Evolutionary conservation across 192 early-diverging fungal species (phyloP), one percentile per base, ranked within the genome.

Genomic region (Rhizophagus prolifer): DNA sequence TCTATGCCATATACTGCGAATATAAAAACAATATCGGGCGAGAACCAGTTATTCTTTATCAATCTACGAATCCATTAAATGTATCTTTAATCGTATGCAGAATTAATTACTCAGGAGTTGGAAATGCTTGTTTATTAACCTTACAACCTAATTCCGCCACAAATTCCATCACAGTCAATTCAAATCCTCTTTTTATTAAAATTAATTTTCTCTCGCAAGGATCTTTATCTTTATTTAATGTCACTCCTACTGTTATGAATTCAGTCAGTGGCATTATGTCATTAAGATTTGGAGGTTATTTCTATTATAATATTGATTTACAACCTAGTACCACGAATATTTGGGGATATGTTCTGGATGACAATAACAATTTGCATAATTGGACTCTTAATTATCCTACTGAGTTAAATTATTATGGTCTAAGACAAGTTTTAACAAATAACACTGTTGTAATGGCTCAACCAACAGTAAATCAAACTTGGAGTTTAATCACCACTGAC

Each of bases 251-350:
- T 31, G 2, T 31, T 31, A 31, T 31, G 30, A 31, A 31, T 31
- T 31, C 30, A 31, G 30, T 2, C 1, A 31, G 2, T 30, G 4
- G 8, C 10, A 8, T 63, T 28, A 8, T 6, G 8, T 9, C 61
- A 63, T 23, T 63, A 14, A 23, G 4, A 28, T 63, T n/a, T 63
- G 61, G 61, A 63, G 61, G 61, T 63, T 63, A 63, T 63, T 13
- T 63, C 6, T 63, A 30, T 2, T 4, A 28, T 13, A 30, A 14
- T 4, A 12, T 4, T 26, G 21, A 9, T 63, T 0, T 3, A 13
- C 47, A 50, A 50, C 30, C 30, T 31, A 50, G 2, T 50, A 8
- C 1, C 4, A 13, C 23, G 10, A 3, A 1, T 63, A 36, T 36
- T 36, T 36, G 34, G 34, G 25, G 23, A 30, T 63, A 63, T 28